Percentiles rank a stretch among this genome's conserved stretches.
phyloP scores from a whole-genome alignment of 2,329 filamentous ascomycete species.

The Balansia obtecta region DNA sequence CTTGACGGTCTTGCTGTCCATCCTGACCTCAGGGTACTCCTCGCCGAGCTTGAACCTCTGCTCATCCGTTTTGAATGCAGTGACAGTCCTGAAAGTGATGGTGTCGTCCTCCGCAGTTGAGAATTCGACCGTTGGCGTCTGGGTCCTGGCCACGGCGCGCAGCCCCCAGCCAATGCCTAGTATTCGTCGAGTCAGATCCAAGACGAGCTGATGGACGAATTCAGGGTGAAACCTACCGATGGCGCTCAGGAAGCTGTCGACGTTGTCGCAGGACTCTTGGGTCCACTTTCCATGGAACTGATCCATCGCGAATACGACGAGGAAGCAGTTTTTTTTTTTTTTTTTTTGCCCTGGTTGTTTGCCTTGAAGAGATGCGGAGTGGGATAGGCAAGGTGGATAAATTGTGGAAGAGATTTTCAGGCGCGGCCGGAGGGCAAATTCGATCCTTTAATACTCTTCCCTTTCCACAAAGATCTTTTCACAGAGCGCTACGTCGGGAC shows the following conservation, averaged over 20 bases:
- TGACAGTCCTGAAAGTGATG: background rate
- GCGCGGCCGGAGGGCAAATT: background rate
- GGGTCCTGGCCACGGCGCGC: constrained; percentile 1
- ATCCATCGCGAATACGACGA: background rate
- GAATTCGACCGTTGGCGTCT: background rate
- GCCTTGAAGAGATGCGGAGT: background rate
- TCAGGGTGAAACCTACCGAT: background rate
- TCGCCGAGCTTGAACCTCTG: constrained; percentile 1
- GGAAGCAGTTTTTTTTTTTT: background rate
- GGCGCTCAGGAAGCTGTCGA: constrained; percentile 1
- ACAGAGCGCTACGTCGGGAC: background rate
- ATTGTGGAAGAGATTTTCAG: no score
- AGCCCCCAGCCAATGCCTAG: background rate
- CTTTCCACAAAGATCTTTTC: background rate
- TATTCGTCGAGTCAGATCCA: no score
- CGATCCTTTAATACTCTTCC: background rate
- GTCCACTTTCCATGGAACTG: constrained; percentile 1
- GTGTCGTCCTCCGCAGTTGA: background rate
- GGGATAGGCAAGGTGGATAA: no score
- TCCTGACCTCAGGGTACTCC: background rate
- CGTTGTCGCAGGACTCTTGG: constrained; percentile 1
- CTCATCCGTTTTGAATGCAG: constrained; percentile 2
- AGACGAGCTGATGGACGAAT: no score
- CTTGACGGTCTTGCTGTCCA: constrained; percentile 1
- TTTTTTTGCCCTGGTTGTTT: no score